A percentile compares a stretch with the other conserved stretches of the same genome.
phyloP scores from a whole-genome alignment of 2,329 filamentous ascomycete genomes.

The Byssochlamys sp. region DNA sequence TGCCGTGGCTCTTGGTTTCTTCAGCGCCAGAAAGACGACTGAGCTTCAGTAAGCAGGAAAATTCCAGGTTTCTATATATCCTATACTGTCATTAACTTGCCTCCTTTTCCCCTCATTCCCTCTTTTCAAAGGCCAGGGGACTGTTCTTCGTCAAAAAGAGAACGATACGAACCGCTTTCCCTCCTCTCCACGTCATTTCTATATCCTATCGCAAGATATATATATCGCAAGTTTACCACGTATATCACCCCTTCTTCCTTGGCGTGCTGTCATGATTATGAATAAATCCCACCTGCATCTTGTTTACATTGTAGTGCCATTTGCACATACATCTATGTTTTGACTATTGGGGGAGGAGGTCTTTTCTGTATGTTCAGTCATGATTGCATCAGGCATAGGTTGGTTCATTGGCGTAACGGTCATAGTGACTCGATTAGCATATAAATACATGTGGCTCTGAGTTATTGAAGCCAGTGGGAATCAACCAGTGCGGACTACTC shows the following conservation, averaged over 20 bases:
- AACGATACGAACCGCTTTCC: background rate
- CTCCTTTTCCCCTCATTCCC: background rate
- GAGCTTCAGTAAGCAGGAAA: slow-evolving; percentile 2
- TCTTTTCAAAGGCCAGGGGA: background rate
- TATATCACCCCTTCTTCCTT: background rate
- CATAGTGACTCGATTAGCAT: background rate
- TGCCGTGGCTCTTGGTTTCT: slow-evolving; percentile 33
- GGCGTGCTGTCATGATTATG: background rate
- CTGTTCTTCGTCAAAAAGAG: background rate
- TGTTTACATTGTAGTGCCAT: background rate
- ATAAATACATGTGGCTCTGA: background rate
- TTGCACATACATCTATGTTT: background rate
- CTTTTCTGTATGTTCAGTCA: background rate
- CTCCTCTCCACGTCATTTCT: background rate
- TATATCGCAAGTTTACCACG: background rate
- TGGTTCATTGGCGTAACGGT: background rate
- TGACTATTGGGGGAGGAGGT: background rate
- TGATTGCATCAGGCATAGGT: background rate
- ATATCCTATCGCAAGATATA: too few relatives aligned
- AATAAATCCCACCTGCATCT: background rate
- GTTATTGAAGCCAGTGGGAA: background rate
- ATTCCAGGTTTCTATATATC: background rate
- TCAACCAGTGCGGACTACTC: background rate
- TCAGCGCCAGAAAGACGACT: slow-evolving; percentile 30
- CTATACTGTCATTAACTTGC: background rate